phyloP scores from a whole-genome alignment of 306 rosid genomes.

The Cicer chorassanicum region DNA sequence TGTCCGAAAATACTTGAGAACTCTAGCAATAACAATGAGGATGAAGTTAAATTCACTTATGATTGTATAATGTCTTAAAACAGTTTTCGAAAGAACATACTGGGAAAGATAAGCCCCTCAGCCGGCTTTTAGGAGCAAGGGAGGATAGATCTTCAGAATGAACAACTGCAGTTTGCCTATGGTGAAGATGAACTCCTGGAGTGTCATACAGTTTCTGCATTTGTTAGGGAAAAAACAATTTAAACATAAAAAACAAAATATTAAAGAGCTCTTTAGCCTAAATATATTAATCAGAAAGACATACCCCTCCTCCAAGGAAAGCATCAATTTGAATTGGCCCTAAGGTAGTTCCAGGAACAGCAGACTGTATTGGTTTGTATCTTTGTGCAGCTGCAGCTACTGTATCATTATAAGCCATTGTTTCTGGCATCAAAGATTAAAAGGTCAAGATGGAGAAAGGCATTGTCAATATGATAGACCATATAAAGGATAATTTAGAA shows the following conservation, averaged over 20 bases:
- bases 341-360: slow-evolving; percentile 97
- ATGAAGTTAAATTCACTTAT: slow-evolving; percentile 36
- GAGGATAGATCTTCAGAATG: slow-evolving; percentile 78
- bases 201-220: slow-evolving; percentile 87
- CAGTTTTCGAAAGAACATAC: slow-evolving; percentile 54
- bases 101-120: slow-evolving; percentile 76
- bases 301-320: slow-evolving; percentile 93
- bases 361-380: slow-evolving; percentile 95
- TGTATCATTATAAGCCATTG: slow-evolving; percentile 79
- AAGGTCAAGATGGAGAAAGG: slow-evolving; percentile 44
- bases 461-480: slow-evolving; percentile 24
- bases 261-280: slow-evolving; percentile 7
- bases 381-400: slow-evolving; percentile 92
- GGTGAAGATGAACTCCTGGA: slow-evolving; percentile 98
- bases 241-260: background rate
- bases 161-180: slow-evolving; percentile 91
- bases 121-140: slow-evolving; percentile 93
- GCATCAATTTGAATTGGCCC: slow-evolving; percentile 95
- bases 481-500: slow-evolving; percentile 22
- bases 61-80: slow-evolving; percentile 15
- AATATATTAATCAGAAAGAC: slow-evolving; percentile 38
- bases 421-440: slow-evolving; percentile 56
- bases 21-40: slow-evolving; percentile 50
- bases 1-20: slow-evolving; percentile 47
- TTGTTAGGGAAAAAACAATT: background rate